These are phyloP conservation scores for Trichoderma cornu-damae DNA, from an alignment of 2,329 filamentous ascomycete genomes.

Conservation along the genomic window DNA sequence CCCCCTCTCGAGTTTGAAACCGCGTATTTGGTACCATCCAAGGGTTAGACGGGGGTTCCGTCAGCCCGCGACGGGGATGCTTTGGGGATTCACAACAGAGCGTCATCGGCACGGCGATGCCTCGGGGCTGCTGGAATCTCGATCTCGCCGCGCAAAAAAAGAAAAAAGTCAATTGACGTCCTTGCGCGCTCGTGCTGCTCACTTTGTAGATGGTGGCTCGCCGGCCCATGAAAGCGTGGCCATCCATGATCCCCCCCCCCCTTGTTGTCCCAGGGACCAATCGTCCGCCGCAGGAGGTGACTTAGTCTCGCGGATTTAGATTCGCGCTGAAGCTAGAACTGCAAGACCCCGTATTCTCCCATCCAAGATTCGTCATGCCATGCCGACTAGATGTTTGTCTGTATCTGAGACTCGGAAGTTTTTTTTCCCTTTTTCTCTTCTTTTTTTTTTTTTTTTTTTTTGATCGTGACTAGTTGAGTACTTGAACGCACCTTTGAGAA, in stretches of 20 bases:
- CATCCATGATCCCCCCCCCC: no score
- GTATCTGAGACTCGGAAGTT: not conserved
- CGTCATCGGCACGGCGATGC: slow-evolving; percentile 2
- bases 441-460: not conserved
- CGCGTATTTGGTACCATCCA: slow-evolving; percentile 13
- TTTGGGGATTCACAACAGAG: slow-evolving; percentile 2
- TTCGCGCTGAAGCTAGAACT: slow-evolving; percentile 14
- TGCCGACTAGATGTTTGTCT: not conserved
- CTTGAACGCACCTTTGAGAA: not conserved
- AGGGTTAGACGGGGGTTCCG: slow-evolving; percentile 11
- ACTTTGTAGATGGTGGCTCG: no score
- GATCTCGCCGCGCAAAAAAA: slow-evolving; percentile 16
- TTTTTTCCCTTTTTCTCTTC: no score
- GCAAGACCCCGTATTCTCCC: slow-evolving; percentile 15
- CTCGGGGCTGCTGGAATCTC: slow-evolving; percentile 14
- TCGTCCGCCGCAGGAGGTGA: slow-evolving; percentile 5
- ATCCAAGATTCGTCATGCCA: slow-evolving; percentile 8
- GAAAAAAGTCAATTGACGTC: slow-evolving; percentile 17
- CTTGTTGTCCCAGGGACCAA: slow-evolving; percentile 2
- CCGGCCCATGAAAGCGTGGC: no score
- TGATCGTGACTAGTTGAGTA: not conserved
- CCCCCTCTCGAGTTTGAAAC: slow-evolving; percentile 15
- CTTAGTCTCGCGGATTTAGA: slow-evolving; percentile 7
- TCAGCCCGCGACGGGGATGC: not conserved
- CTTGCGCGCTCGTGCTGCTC: no score